These are phyloP conservation scores for Pouteria glomerata DNA, from an alignment of 148 eudicot species.

Conservation along the genomic window DNA sequence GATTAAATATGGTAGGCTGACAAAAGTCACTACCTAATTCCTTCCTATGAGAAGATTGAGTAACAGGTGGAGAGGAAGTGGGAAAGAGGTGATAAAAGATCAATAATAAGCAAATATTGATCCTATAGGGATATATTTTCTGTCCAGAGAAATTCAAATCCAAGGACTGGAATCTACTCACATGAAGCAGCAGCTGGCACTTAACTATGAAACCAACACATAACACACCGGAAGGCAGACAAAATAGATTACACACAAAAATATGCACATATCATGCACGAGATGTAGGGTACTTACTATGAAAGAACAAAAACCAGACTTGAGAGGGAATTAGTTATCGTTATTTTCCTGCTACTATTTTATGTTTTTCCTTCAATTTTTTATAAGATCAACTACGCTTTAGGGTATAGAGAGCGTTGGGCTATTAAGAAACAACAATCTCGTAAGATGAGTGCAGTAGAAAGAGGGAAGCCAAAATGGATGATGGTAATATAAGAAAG, in stretches of 20 bases:
- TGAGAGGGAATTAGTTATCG: background rate
- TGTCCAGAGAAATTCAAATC: background rate
- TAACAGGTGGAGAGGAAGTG: background rate
- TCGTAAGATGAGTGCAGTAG: too few relatives aligned
- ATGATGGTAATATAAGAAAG: too few relatives aligned
- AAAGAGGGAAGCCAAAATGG: too few relatives aligned
- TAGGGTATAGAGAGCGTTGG: too few relatives aligned
- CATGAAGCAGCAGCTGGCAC: background rate
- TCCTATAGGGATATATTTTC: background rate
- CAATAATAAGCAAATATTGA: background rate
- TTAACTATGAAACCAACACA: background rate
- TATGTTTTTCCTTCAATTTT: background rate
- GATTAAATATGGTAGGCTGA: background rate
- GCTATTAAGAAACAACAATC: too few relatives aligned
- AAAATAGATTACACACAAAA: background rate
- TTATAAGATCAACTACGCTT: too few relatives aligned
- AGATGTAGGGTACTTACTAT: background rate
- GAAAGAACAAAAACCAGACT: background rate
- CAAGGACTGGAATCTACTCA: background rate
- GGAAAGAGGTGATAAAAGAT: background rate
- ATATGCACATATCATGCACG: background rate
- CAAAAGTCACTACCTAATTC: background rate
- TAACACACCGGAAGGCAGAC: background rate
- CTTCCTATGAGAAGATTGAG: background rate
- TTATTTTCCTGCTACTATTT: background rate